These are phyloP conservation scores for Mollisia scopiformis DNA, from an alignment of 2,329 filamentous ascomycete species.

Conservation along the genomic window DNA sequence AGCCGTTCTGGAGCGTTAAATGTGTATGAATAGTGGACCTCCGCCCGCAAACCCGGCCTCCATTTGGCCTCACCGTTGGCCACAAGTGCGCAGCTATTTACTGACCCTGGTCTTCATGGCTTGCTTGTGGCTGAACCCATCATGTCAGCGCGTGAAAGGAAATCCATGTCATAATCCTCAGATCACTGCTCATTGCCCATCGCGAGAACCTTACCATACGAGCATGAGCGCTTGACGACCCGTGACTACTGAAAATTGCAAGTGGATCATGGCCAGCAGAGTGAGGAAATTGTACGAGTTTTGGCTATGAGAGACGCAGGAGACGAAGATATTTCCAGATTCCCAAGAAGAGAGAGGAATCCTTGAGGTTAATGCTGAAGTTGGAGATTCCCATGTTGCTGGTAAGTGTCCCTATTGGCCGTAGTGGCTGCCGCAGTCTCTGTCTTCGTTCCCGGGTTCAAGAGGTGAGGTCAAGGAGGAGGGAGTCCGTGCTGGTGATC, in stretches of 20 bases:
- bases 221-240: background rate
- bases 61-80: conserved; percentile 7
- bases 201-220: background rate
- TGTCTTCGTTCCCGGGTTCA: too few relatives aligned
- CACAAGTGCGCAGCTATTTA: background rate
- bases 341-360: background rate
- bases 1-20: conserved; percentile 26
- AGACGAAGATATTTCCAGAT: background rate
- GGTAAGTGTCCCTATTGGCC: conserved; percentile 26
- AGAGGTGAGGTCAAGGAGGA: too few relatives aligned
- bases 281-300: background rate
- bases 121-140: conserved; percentile 18
- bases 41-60: conserved; percentile 1
- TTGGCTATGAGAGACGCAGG: background rate
- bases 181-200: background rate
- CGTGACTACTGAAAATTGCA: background rate
- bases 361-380: background rate
- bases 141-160: conserved; percentile 18
- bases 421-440: background rate
- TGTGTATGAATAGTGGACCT: conserved; percentile 21
- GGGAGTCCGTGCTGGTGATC: background rate
- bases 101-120: conserved; percentile 4
- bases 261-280: background rate
- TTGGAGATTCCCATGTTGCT: conserved; percentile 25
- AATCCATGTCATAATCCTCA: conserved; percentile 4